A percentile compares a stretch with the other conserved stretches of the same genome.
These are phyloP conservation scores for Syzygium syzygioides DNA, from an alignment of 441 rosid genomes.

Conservation along the genomic window DNA sequence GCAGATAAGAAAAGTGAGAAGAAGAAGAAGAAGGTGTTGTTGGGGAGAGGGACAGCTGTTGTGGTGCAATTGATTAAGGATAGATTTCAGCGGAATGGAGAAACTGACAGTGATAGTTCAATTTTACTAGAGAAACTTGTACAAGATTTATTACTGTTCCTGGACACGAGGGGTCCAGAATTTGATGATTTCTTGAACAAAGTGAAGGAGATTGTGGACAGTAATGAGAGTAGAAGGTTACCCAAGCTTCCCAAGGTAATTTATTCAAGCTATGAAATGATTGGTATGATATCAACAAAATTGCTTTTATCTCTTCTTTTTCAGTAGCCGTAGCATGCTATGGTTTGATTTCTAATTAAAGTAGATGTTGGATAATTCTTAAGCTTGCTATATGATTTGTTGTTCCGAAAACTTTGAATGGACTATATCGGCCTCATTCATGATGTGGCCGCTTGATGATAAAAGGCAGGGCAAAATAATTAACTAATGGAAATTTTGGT, in stretches of 20 bases:
- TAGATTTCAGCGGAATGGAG: slow-evolving; percentile 31
- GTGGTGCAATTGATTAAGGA: slow-evolving; percentile 66
- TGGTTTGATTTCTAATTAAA: background rate
- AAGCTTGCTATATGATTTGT: background rate
- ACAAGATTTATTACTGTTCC: slow-evolving; percentile 33
- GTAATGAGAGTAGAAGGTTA: slow-evolving; percentile 85
- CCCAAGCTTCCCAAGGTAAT: slow-evolving; percentile 95
- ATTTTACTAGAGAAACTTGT: slow-evolving; percentile 35
- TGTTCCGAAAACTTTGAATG: background rate
- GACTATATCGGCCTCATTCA: background rate
- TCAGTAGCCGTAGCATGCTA: background rate
- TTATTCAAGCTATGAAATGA: background rate
- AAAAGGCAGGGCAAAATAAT: background rate
- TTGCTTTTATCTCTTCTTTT: background rate
- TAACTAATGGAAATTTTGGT: background rate
- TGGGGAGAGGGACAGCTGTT: slow-evolving; percentile 73
- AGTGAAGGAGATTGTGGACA: slow-evolving; percentile 75
- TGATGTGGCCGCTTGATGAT: background rate
- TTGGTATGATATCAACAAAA: background rate
- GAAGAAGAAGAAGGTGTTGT: slow-evolving; percentile 61
- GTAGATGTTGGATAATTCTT: background rate
- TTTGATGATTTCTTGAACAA: slow-evolving; percentile 45
- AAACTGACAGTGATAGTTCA: slow-evolving; percentile 20
- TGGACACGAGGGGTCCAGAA: slow-evolving; percentile 37
- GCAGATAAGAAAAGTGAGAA: slow-evolving; percentile 51